A percentile compares a stretch with the other conserved stretches of the same genome.
phyloP scores from a whole-genome alignment of 306 rosid species.

The Gleditsia sinensis region DNA sequence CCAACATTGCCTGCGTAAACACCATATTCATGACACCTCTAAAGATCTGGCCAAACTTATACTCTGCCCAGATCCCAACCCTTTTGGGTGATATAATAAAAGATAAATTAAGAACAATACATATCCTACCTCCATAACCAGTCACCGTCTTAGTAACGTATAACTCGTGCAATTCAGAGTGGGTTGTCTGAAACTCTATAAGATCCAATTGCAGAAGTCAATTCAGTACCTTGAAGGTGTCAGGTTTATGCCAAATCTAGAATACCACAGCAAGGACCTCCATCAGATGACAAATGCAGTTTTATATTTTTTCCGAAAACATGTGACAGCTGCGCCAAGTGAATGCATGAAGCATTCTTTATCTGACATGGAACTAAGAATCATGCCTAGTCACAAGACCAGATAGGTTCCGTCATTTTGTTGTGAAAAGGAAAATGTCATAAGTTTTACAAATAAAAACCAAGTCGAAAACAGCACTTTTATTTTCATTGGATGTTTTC shows the following conservation, averaged over 20 bases:
- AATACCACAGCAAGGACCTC: background rate
- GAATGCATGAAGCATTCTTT: too few species aligned
- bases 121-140: background rate
- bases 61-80: too few species aligned
- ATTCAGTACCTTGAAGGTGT: background rate
- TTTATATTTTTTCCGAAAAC: too few species aligned
- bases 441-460: background rate
- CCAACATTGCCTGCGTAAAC: background rate
- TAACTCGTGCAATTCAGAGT: background rate
- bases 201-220: too few species aligned
- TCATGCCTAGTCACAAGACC: background rate
- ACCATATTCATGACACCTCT: constrained; percentile 20
- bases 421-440: background rate
- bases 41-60: background rate
- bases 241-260: background rate
- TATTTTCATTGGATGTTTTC: background rate
- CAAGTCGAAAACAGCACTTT: too few species aligned
- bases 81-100: too few species aligned
- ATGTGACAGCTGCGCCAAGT: too few species aligned
- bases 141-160: background rate
- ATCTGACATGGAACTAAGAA: too few species aligned
- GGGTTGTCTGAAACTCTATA: background rate
- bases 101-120: background rate
- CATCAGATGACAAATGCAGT: too few species aligned
- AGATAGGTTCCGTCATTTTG: background rate